Percentiles rank a stretch among this genome's conserved stretches.
Conservation (phyloP, 1,139 yeast species). For the Magnusiomyces paraingens region DNA sequence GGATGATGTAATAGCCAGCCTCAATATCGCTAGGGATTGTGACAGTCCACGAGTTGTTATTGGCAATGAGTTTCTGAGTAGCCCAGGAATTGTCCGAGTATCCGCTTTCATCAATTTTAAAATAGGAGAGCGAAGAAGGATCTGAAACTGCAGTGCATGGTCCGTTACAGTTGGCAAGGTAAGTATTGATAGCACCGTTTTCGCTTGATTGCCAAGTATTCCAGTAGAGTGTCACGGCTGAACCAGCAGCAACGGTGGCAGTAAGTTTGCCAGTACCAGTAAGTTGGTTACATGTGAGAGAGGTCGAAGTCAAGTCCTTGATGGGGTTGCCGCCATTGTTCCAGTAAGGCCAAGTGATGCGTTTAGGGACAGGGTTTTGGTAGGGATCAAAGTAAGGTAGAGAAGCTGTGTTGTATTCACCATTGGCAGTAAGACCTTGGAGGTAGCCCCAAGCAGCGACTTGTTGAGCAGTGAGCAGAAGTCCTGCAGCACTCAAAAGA, state of each 20-base stretch:
- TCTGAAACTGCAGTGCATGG: slow-evolving; percentile 7
- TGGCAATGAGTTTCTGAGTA: slow-evolving; percentile 11
- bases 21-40: slow-evolving; percentile 14
- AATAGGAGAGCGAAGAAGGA: slow-evolving; percentile 12
- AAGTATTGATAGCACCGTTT: slow-evolving; percentile 16
- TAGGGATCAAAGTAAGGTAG: slow-evolving; percentile 10
- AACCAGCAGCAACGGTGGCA: slow-evolving; percentile 13
- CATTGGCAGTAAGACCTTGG: slow-evolving; percentile 10
- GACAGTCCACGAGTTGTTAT: slow-evolving; percentile 14
- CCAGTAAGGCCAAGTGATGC: slow-evolving; percentile 14
- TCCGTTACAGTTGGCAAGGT: slow-evolving; percentile 14
- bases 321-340: slow-evolving; percentile 14
- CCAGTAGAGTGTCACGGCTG: slow-evolving; percentile 12
- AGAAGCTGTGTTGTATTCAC: slow-evolving; percentile 9
- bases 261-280: neutral
- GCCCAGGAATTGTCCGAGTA: slow-evolving; percentile 12
- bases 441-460: slow-evolving; percentile 13
- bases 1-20: slow-evolving; percentile 15
- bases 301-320: slow-evolving; percentile 10
- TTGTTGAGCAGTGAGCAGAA: slow-evolving; percentile 4
- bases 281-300: slow-evolving; percentile 12
- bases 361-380: slow-evolving; percentile 6
- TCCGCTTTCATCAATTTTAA: slow-evolving; percentile 17
- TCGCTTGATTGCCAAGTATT: slow-evolving; percentile 14
- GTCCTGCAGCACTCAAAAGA: neutral